Percentiles rank a stretch among this genome's conserved stretches.
Evolutionary conservation across 208 protist species (phyloP).

Genomic region (Trypanosoma mega): DNA sequence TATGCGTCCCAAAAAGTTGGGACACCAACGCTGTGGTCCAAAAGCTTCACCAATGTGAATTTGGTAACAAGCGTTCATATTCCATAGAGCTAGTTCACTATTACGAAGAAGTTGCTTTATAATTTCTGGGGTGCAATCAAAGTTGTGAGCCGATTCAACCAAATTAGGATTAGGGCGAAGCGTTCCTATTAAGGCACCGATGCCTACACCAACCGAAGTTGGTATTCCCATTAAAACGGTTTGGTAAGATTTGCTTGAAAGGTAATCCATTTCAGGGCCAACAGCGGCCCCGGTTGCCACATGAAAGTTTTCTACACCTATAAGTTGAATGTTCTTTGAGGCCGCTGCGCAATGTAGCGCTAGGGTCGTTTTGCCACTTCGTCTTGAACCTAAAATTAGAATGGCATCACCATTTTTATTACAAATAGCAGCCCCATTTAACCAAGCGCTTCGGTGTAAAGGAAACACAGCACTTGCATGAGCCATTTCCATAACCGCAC

Average conservation of each 20-base stretch:
- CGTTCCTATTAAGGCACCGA: conserved; percentile 64
- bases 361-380: conserved; percentile 72
- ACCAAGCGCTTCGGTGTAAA: conserved; percentile 44
- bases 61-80: conserved; percentile 40
- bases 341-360: conserved; percentile 64
- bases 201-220: conserved; percentile 36
- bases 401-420: conserved; percentile 40
- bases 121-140: conserved; percentile 7
- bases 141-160: conserved; percentile 15
- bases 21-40: conserved; percentile 32
- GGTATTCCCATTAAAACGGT: conserved; percentile 43
- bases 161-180: conserved; percentile 59
- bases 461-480: conserved; percentile 38
- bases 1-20: conserved; percentile 35
- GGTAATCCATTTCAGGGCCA: conserved; percentile 18
- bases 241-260: not conserved
- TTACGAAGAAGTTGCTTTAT: conserved; percentile 40
- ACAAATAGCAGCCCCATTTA: conserved; percentile 59
- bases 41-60: conserved; percentile 44
- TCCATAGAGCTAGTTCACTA: conserved; percentile 47
- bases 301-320: conserved; percentile 56
- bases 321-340: conserved; percentile 32
- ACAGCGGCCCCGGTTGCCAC: conserved; percentile 30
- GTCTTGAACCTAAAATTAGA: conserved; percentile 47
- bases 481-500: conserved; percentile 37